Evolutionary conservation across 345 rosid genomes (phyloP).

Genomic region (Eucalyptus albens): DNA sequence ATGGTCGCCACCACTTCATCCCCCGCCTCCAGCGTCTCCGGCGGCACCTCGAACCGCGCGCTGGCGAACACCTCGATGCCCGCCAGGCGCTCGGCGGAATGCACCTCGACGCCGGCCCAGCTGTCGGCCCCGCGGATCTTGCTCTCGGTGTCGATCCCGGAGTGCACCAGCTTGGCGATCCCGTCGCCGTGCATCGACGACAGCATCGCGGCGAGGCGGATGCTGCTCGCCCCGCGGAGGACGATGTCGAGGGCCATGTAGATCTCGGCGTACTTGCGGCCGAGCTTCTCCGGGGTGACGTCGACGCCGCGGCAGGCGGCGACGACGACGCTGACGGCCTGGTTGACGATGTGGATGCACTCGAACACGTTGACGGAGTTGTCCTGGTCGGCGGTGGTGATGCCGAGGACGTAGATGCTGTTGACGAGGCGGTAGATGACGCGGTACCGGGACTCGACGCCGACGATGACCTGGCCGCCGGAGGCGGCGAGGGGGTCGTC

Average conservation of each 20-base stretch:
- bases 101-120: conserved; percentile 54
- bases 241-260: conserved; percentile 98
- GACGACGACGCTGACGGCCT: conserved; percentile 91
- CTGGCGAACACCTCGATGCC: conserved; percentile 52
- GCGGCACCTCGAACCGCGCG: conserved; percentile 60
- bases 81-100: conserved; percentile 54
- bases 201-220: conserved; percentile 90
- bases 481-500: conserved; percentile 97
- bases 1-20: conserved; percentile 62
- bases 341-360: conserved; percentile 92
- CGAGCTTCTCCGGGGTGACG: conserved; percentile 94
- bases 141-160: conserved; percentile 77
- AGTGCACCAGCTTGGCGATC: conserved; percentile 96
- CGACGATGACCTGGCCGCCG: conserved; percentile 91
- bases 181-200: conserved; percentile 95
- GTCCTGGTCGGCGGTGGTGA: conserved; percentile 82
- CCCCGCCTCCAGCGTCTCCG: conserved; percentile 73
- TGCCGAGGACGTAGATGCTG: conserved; percentile 83
- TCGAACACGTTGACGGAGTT: conserved; percentile 85
- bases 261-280: conserved; percentile 84
- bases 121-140: conserved; percentile 92
- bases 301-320: conserved; percentile 99
- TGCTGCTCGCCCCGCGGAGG: conserved; percentile 79
- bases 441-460: conserved; percentile 93
- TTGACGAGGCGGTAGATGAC: conserved; percentile 92